phyloP scores from a whole-genome alignment of 2,329 filamentous ascomycete species.

The Neobulgaria alba region DNA sequence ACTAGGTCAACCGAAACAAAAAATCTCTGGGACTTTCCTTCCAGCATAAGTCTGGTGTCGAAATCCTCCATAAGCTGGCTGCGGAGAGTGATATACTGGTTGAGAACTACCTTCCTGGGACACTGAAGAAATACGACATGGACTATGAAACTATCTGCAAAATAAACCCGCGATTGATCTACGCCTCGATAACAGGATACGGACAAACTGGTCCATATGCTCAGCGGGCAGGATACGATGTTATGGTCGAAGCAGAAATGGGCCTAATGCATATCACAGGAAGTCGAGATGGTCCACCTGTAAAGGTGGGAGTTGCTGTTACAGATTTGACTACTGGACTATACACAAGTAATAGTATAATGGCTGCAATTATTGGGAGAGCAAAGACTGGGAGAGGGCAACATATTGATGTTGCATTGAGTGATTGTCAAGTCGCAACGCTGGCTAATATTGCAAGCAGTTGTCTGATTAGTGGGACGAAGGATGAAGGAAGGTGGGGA shows the following conservation, averaged over 20 bases:
- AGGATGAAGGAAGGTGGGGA: slow-evolving; percentile 86
- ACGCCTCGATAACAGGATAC: slow-evolving; percentile 94
- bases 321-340: slow-evolving; percentile 92
- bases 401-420: slow-evolving; percentile 84
- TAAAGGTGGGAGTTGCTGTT: slow-evolving; percentile 95
- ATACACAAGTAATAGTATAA: slow-evolving; percentile 91
- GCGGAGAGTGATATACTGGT: slow-evolving; percentile 86
- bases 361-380: slow-evolving; percentile 80
- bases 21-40: slow-evolving; percentile 91
- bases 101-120: slow-evolving; percentile 91
- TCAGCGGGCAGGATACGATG: slow-evolving; percentile 86
- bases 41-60: slow-evolving; percentile 71
- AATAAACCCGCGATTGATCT: slow-evolving; percentile 82
- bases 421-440: slow-evolving; percentile 91
- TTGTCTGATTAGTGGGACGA: slow-evolving; percentile 77
- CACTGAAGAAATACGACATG: slow-evolving; percentile 81
- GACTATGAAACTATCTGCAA: slow-evolving; percentile 74
- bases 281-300: slow-evolving; percentile 75
- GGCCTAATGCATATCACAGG: slow-evolving; percentile 98
- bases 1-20: slow-evolving; percentile 90
- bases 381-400: slow-evolving; percentile 71
- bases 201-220: slow-evolving; percentile 91
- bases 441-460: slow-evolving; percentile 94
- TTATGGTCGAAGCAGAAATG: slow-evolving; percentile 98
- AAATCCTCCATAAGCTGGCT: slow-evolving; percentile 78